These are phyloP conservation scores for Penicillium goetzii DNA, from an alignment of 495 filamentous ascomycete genomes.

Conservation along the genomic window DNA sequence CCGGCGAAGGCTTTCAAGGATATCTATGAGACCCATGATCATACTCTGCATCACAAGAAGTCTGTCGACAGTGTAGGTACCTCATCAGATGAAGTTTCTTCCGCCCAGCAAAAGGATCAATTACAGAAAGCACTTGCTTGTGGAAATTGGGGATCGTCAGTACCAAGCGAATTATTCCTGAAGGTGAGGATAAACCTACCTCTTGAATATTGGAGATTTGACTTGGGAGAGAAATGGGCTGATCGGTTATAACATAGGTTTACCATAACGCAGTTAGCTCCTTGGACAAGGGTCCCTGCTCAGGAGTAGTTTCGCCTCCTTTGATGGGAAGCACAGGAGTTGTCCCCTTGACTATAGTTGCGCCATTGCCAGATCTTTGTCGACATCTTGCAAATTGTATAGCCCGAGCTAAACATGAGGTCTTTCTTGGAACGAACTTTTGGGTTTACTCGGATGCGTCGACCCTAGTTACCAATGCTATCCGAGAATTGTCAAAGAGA, in stretches of 20 bases:
- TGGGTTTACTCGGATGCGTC: constrained; percentile 72
- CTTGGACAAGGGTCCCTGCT: constrained; percentile 57
- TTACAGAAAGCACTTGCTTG: constrained; percentile 58
- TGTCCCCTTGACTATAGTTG: constrained; percentile 70
- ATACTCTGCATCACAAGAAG: constrained; percentile 10
- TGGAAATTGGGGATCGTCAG: constrained; percentile 67
- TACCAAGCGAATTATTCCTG: constrained; percentile 70
- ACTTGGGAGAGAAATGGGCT: background rate
- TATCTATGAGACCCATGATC: constrained; percentile 49
- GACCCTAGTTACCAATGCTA: constrained; percentile 66
- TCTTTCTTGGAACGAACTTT: constrained; percentile 74
- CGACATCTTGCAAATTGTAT: constrained; percentile 78
- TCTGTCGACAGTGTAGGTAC: constrained; percentile 6
- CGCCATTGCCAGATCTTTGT: constrained; percentile 68
- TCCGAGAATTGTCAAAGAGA: constrained; percentile 67
- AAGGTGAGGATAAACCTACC: constrained; percentile 37
- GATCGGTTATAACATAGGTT: constrained; percentile 40
- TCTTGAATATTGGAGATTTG: too few species aligned
- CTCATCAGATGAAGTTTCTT: constrained; percentile 22
- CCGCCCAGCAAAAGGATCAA: constrained; percentile 39
- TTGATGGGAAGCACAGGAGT: constrained; percentile 71
- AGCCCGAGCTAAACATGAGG: constrained; percentile 69
- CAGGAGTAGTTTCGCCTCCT: constrained; percentile 66
- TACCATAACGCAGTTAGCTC: constrained; percentile 68
- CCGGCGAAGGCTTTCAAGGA: constrained; percentile 59